A percentile compares a stretch with the other conserved stretches of the same genome.
Conservation (phyloP, 2,329 filamentous ascomycete species). For the Didymella keratinophila region DNA sequence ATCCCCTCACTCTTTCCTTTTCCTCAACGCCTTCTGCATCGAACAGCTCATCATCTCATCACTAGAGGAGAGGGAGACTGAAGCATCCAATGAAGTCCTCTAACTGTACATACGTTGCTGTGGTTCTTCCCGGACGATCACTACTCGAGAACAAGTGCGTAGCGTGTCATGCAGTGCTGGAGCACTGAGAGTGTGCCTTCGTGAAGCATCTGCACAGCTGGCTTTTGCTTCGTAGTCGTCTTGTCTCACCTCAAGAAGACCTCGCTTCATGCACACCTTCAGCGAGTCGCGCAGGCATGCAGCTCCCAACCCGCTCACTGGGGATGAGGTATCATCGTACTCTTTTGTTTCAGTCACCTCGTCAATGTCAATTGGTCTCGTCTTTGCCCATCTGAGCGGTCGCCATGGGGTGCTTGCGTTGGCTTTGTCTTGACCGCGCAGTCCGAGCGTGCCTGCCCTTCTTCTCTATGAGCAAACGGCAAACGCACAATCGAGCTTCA, state of each 20-base stretch:
- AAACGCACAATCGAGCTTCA: constrained; percentile 3
- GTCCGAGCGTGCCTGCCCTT: constrained; percentile 5
- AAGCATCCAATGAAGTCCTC: too few relatives aligned
- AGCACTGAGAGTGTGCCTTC: too few relatives aligned
- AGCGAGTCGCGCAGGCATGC: not conserved
- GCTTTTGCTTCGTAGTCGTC: too few relatives aligned
- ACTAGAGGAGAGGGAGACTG: too few relatives aligned
- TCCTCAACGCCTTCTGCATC: not conserved
- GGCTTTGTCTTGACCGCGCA: not conserved
- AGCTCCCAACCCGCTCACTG: not conserved
- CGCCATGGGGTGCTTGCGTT: not conserved
- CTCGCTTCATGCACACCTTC: too few relatives aligned
- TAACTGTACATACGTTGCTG: too few relatives aligned
- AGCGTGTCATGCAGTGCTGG: too few relatives aligned
- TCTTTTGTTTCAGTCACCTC: not conserved
- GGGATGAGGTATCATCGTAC: not conserved
- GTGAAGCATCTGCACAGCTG: too few relatives aligned
- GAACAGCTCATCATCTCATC: not conserved
- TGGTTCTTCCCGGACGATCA: too few relatives aligned
- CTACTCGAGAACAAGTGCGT: too few relatives aligned
- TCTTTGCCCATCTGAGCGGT: not conserved
- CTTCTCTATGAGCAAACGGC: constrained; percentile 3
- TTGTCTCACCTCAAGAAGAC: too few relatives aligned
- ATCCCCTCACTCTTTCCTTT: not conserved
- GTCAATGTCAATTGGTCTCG: not conserved